A percentile compares a stretch with the other conserved stretches of the same genome.
Conservation (phyloP, 2,329 filamentous ascomycete genomes). For the Hypoxylon sp. region DNA sequence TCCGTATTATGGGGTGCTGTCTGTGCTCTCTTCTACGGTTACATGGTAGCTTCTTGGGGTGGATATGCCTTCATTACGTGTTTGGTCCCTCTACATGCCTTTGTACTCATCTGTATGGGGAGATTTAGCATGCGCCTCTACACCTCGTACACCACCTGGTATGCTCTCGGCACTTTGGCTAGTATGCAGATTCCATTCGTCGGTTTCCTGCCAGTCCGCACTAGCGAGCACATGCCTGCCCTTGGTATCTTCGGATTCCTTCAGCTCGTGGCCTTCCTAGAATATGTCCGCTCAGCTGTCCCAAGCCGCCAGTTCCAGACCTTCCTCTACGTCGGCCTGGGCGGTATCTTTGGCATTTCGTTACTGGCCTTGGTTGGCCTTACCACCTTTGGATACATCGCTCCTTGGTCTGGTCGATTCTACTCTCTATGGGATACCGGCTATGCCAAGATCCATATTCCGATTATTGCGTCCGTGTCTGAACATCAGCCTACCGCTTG, state of each 20-base stretch:
- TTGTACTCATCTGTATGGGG: conserved; percentile 96
- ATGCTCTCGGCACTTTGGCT: conserved; percentile 92
- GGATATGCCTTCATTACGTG: conserved; percentile 99
- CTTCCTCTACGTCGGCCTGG: conserved; percentile 82
- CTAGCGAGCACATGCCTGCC: conserved; percentile 98
- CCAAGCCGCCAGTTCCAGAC: conserved; percentile 95
- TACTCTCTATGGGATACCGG: conserved; percentile 99
- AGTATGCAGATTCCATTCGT: conserved; percentile 99
- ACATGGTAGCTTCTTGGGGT: conserved; percentile 99
- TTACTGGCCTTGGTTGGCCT: conserved; percentile 85
- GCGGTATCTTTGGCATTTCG: conserved; percentile 80
- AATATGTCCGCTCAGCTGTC: conserved; percentile 89
- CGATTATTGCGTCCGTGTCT: conserved; percentile 99
- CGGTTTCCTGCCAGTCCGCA: conserved; percentile 94
- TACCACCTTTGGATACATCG: conserved; percentile 90
- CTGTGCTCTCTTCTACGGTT: conserved; percentile 96
- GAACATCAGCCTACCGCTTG: conserved; percentile 99
- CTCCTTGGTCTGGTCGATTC: conserved; percentile 98
- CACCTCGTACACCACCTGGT: conserved; percentile 98
- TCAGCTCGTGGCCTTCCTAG: conserved; percentile 92
- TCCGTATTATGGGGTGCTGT: conserved; percentile 97
- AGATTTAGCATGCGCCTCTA: conserved; percentile 94
- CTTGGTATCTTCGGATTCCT: conserved; percentile 95
- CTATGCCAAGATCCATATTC: conserved; percentile 99
- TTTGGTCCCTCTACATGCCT: conserved; percentile 91